Evolutionary conservation across 495 filamentous ascomycete species (phyloP).

Genomic region (Neurospora tetraspora): DNA sequence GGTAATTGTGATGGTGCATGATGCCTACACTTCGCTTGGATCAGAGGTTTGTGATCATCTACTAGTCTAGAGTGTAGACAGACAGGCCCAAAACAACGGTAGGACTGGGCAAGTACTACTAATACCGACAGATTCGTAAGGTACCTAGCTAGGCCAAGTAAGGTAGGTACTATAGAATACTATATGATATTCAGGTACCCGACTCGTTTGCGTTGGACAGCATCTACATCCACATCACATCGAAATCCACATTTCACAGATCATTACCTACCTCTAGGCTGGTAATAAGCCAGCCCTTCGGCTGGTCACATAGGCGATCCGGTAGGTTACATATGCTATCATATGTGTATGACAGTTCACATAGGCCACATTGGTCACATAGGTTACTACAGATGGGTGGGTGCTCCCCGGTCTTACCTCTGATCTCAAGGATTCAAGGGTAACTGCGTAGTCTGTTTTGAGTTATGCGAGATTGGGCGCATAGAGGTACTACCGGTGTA

Average conservation of each 20-base stretch:
- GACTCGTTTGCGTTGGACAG: background rate
- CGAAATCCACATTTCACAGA: background rate
- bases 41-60: too few relatives aligned
- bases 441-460: background rate
- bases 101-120: too few relatives aligned
- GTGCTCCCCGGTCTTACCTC: background rate
- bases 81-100: too few relatives aligned
- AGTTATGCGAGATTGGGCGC: background rate
- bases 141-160: too few relatives aligned
- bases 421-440: background rate
- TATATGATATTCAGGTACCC: background rate
- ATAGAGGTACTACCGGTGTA: background rate
- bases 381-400: background rate
- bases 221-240: background rate
- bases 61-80: too few relatives aligned
- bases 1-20: too few relatives aligned
- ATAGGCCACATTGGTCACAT: background rate
- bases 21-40: too few relatives aligned
- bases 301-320: background rate
- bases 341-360: background rate
- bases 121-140: too few relatives aligned
- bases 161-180: background rate
- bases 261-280: background rate
- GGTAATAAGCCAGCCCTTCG: too few relatives aligned
- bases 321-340: background rate